Percentiles rank a stretch among this genome's conserved stretches.
phyloP scores from a whole-genome alignment of 2,329 filamentous ascomycete genomes.

The Camptophora hylomeconis region DNA sequence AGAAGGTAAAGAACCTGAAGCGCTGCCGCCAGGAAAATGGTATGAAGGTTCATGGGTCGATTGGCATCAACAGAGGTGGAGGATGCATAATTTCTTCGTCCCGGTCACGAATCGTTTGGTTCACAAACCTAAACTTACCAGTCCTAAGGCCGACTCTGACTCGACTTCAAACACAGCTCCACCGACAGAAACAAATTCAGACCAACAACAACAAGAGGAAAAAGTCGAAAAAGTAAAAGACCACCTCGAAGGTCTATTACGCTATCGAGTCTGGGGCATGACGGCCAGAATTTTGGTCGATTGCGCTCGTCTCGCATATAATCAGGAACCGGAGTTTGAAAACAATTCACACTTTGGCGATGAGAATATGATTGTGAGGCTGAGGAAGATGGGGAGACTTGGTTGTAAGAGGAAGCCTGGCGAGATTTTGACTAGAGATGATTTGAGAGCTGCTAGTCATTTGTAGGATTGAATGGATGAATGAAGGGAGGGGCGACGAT shows the following conservation, averaged over 20 bases:
- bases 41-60: constrained; percentile 73
- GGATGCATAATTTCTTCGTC: constrained; percentile 85
- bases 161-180: constrained; percentile 28
- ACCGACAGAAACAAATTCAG: too few species aligned
- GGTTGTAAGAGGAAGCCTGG: constrained; percentile 36
- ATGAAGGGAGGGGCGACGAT: too few species aligned
- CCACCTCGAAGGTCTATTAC: constrained; percentile 33
- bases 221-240: too few species aligned
- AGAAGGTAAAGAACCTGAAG: too few species aligned
- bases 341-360: constrained; percentile 52
- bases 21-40: constrained; percentile 45
- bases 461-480: too few species aligned
- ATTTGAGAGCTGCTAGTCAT: constrained; percentile 38
- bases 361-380: constrained; percentile 48
- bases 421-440: constrained; percentile 40
- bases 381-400: constrained; percentile 45
- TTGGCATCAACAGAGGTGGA: constrained; percentile 69
- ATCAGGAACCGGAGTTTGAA: constrained; percentile 72
- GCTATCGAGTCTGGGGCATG: constrained; percentile 90
- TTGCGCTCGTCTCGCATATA: constrained; percentile 73
- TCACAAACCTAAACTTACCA: constrained; percentile 39
- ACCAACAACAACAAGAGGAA: too few species aligned
- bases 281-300: constrained; percentile 84
- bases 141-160: too few species aligned
- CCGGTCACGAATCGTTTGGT: constrained; percentile 61